Evolutionary conservation across 1,284 basidiomycete genomes (phyloP).

Genomic region (Heliocybe sulcata): DNA sequence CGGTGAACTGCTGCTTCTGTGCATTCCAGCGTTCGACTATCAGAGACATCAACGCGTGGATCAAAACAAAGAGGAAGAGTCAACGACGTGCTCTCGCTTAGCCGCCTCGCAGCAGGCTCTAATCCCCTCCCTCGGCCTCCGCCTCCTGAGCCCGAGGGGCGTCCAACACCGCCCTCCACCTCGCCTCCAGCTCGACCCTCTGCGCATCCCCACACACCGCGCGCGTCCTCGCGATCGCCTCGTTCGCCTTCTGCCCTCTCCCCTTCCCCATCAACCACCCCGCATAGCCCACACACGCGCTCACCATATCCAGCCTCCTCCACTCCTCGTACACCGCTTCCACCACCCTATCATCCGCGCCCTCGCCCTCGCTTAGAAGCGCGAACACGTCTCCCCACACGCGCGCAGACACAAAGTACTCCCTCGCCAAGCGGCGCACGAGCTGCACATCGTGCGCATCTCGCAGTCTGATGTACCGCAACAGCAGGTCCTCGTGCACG

Average conservation of each 20-base stretch:
- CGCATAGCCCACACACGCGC: slow-evolving; percentile 29
- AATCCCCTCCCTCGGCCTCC: slow-evolving; percentile 14
- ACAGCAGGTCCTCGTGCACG: slow-evolving; percentile 41
- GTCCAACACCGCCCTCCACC: slow-evolving; percentile 18
- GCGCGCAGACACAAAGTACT: slow-evolving; percentile 32
- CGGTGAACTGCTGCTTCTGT: too few species aligned
- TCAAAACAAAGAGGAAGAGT: background rate
- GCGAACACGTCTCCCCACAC: slow-evolving; percentile 39
- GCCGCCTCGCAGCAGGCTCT: background rate
- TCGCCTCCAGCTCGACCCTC: slow-evolving; percentile 19
- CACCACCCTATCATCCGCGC: slow-evolving; percentile 23
- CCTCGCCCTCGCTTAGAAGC: slow-evolving; percentile 15
- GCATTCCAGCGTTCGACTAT: too few species aligned
- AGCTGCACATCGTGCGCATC: slow-evolving; percentile 19
- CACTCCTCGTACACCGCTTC: slow-evolving; percentile 22
- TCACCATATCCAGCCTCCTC: background rate
- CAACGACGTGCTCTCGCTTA: background rate
- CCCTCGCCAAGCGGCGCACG: slow-evolving; percentile 32
- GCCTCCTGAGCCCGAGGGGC: slow-evolving; percentile 14
- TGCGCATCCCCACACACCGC: slow-evolving; percentile 14
- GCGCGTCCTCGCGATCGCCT: slow-evolving; percentile 23
- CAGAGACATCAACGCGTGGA: background rate
- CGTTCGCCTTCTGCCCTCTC: slow-evolving; percentile 27
- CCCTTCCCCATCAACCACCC: slow-evolving; percentile 35
- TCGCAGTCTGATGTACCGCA: slow-evolving; percentile 30